phyloP scores from a whole-genome alignment of 106 monocot species.

The Triglochin maritima region DNA sequence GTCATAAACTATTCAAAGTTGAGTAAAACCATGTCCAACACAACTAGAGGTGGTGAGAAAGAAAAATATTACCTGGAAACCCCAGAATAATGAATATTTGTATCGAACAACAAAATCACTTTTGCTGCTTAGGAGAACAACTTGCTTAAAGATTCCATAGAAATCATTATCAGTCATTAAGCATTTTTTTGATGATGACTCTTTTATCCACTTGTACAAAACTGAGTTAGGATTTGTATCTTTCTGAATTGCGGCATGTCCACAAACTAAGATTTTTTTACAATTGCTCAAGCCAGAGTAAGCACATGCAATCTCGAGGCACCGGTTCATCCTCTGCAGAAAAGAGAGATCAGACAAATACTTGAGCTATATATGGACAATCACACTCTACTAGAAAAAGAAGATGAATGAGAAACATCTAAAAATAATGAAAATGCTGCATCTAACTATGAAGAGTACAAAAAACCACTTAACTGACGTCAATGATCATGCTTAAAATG shows the following conservation, averaged over 20 bases:
- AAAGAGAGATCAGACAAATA: not conserved
- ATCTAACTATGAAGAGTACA: too few species aligned
- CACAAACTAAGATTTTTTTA: constrained; percentile 45
- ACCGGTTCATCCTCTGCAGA: constrained; percentile 71
- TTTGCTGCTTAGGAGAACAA: constrained; percentile 38
- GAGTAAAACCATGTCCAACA: too few species aligned
- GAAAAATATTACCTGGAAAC: constrained; percentile 62
- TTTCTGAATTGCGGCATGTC: constrained; percentile 13
- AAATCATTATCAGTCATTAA: constrained; percentile 2
- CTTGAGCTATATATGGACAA: not conserved
- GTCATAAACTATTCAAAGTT: too few species aligned
- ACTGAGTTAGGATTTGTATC: not conserved
- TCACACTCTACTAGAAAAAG: not conserved
- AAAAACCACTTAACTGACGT: too few species aligned
- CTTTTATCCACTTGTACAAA: constrained; percentile 25
- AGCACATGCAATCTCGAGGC: constrained; percentile 42
- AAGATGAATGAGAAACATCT: not conserved
- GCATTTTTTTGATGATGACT: constrained; percentile 23
- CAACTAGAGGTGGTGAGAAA: too few species aligned
- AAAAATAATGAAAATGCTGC: not conserved
- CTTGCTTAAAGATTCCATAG: constrained; percentile 66
- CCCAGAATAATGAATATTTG: constrained; percentile 80
- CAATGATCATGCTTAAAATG: too few species aligned
- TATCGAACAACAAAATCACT: constrained; percentile 40
- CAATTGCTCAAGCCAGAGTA: constrained; percentile 9